Base-by-base conservation (phyloP, 805 yeast genomes). In the Candida succiphila region DNA sequence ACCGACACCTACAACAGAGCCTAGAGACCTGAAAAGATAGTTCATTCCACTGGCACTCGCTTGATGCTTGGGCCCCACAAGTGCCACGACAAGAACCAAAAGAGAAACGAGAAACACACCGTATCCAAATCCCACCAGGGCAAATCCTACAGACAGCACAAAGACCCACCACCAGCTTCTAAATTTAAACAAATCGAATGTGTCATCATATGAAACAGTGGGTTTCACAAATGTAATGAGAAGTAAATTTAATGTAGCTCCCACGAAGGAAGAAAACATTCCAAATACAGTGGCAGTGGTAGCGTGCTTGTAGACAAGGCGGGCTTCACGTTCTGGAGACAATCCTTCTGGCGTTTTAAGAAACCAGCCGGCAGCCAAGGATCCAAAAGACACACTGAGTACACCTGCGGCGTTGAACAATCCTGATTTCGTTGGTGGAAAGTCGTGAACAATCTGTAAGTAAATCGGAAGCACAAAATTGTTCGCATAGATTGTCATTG, bases 1-100 rank as follows among this genome's bases (percentile, higher is more conserved):
- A 5, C 72, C 68, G 3, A 65, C 67, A 31, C 73, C 73, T 7
- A 62, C 39, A 10, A 65, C 68, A 30, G 62, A 60, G 15, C 73
- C 75, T 32, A 65, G 50, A 4, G 75, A 67, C 40, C 73, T 55
- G 56, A 69, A 67, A 33, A 68, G 45, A 38, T 68, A 67, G 43
- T 63, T 67, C 52, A 67, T 58, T 28, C 73, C 72, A 1, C 69
- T 66, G 32, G 66, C 63, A 3, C 67, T 53, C 12, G 71, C 72
- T 45, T 67, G 75, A 36, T 62, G 58, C 19, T 63, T 57, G 33
- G 54, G 49, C 5, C 69, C 69, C 21, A 65, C 64, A 15, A 59
- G 54, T 31, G 61, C 67, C 13, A 68, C 68, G 25, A 63, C 67
- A 32, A 67, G 51, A 25, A 65, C 52, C 26, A 60, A 38, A 7